These are phyloP conservation scores for Pleurotus platypus DNA, from an alignment of 768 basidiomycete genomes.

Conservation along the genomic window DNA sequence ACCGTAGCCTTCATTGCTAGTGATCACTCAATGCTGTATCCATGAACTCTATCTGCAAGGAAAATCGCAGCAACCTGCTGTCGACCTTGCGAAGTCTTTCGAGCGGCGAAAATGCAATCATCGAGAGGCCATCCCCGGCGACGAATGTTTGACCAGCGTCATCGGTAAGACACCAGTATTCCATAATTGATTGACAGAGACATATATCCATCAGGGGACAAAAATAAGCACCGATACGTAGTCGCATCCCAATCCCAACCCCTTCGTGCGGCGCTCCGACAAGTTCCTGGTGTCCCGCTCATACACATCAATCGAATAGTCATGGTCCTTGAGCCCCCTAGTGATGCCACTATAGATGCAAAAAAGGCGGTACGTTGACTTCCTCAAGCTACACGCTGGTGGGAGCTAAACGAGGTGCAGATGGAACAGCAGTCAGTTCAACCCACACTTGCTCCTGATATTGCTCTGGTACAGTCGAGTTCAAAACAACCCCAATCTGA, in stretches of 20 bases:
- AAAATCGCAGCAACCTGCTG: constrained; percentile 63
- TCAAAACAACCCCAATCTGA: constrained; percentile 22
- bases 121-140: constrained; percentile 76
- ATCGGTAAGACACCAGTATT: constrained; percentile 53
- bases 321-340: constrained; percentile 89
- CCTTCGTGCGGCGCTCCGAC: constrained; percentile 66
- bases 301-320: constrained; percentile 91
- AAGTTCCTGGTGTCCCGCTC: constrained; percentile 82
- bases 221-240: constrained; percentile 92
- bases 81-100: constrained; percentile 90
- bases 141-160: constrained; percentile 79
- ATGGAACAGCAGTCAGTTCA: constrained; percentile 61
- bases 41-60: constrained; percentile 90
- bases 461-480: constrained; percentile 34
- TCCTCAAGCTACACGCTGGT: too few species aligned
- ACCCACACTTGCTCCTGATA: constrained; percentile 43
- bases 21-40: constrained; percentile 99
- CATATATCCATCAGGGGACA: constrained; percentile 46
- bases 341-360: constrained; percentile 64
- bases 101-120: constrained; percentile 96
- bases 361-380: constrained; percentile 54
- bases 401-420: constrained; percentile 27
- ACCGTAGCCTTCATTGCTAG: constrained; percentile 55
- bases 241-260: constrained; percentile 79
- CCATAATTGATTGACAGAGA: neutral